Percentiles rank a stretch among this genome's conserved stretches.
Evolutionary conservation across 306 rosid species (phyloP).

Genomic region (Casuarina cunninghamiana): DNA sequence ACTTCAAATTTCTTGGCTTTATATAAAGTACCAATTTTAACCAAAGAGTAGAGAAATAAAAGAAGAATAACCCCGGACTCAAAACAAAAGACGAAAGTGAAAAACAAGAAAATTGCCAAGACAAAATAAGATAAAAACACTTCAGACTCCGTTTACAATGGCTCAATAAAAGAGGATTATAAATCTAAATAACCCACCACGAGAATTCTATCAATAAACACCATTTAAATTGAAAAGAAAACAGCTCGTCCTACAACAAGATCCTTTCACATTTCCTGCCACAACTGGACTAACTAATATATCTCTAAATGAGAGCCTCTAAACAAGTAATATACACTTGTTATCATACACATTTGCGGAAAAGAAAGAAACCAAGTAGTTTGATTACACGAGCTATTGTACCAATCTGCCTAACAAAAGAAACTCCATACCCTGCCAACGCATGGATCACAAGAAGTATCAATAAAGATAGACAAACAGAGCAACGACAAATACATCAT

Average conservation of each 20-base stretch:
- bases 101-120: background rate
- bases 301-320: background rate
- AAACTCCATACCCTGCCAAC: slow-evolving; percentile 8
- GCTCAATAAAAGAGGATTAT: background rate
- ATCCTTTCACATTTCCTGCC: slow-evolving; percentile 7
- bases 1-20: background rate
- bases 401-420: background rate
- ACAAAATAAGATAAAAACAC: background rate
- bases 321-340: slow-evolving; percentile 13
- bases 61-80: background rate
- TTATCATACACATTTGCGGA: slow-evolving; percentile 12
- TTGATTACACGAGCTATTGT: slow-evolving; percentile 1
- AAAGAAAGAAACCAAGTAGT: background rate
- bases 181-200: background rate
- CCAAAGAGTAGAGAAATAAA: background rate
- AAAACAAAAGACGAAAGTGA: background rate
- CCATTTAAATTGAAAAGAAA: background rate
- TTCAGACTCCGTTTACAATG: background rate
- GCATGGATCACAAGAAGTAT: slow-evolving; percentile 10
- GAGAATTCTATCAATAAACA: background rate
- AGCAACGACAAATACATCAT: background rate
- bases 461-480: background rate
- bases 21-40: background rate
- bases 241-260: background rate
- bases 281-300: background rate